Evolutionary conservation across 2,329 filamentous ascomycete genomes (phyloP), one percentile per base, ranked within the genome.

Genomic region (Lachnellula hyalina): DNA sequence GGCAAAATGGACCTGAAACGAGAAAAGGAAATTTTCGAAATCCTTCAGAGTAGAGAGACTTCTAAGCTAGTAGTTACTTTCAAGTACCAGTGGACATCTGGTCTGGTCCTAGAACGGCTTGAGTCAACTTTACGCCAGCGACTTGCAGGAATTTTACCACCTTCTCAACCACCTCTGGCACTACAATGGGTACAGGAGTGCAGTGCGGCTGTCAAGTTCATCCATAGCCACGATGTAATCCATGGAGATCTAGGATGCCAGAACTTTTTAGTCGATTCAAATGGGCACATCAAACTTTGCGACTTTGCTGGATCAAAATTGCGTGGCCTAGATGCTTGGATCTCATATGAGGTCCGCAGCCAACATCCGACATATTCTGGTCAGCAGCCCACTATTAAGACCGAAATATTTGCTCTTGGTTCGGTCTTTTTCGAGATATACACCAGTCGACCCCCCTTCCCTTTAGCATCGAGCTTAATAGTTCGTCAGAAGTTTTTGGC

Each of bases 221-320:
- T 51, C 28, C 54, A 56, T 28, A 28, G 45, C 8, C 49, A 48
- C n/a, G 41, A 34, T 12, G 23, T 56, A 21, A 48, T 56, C 5
- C 54, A 56, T 47, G 50, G 54, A 19, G 54, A 56, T 36, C 12
- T 56, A n/a, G 54, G 54, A 32, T 56, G 54, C 44, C 54, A 56
- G 5, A 56, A 56, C 36, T 35, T 56, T n/a, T 14, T 56, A 14
- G 23, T 53, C 14, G 32, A 28, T 41, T 17, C 12, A 11, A 21
- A 40, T 14, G 28, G 21, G 19, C 54, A 50, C 15, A 32, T 49
- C 19, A 56, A 56, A 32, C 17, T 56, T 14, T 56, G 54, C 34
- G 54, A 56, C 35, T 56, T 56, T 47, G 54, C 54, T 8, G 54
- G 54, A n/a, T 56, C 54, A 9, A 56, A 38, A 21, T 17, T 38